Evolutionary conservation across 768 basidiomycete genomes (phyloP).

Genomic region (Kwoniella dejecticola): DNA sequence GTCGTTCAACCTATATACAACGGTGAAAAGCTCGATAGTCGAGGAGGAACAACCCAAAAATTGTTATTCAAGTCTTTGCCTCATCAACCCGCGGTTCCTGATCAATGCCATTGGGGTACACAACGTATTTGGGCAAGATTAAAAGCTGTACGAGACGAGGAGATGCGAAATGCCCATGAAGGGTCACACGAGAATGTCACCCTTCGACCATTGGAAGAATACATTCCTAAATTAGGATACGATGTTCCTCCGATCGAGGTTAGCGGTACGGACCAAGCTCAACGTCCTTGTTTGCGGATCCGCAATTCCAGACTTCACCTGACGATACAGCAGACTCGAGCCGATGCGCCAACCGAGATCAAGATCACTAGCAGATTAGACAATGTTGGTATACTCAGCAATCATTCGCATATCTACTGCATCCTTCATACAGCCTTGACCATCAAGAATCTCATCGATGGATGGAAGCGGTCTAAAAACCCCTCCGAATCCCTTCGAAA

Average conservation of each 20-base stretch:
- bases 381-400: slow-evolving; percentile 42
- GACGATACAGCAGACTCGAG: slow-evolving; percentile 17
- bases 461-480: slow-evolving; percentile 40
- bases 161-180: background rate
- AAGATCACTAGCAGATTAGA: slow-evolving; percentile 22
- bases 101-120: slow-evolving; percentile 40
- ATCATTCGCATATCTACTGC: slow-evolving; percentile 69
- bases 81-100: slow-evolving; percentile 15
- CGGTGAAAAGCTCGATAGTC: slow-evolving; percentile 29
- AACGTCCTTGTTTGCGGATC: slow-evolving; percentile 26
- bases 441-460: slow-evolving; percentile 57
- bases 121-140: slow-evolving; percentile 8
- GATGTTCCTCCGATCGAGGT: slow-evolving; percentile 34
- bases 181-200: slow-evolving; percentile 25
- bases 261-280: slow-evolving; percentile 38
- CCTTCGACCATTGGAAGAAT: background rate
- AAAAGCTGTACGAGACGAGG: background rate
- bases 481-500: slow-evolving; percentile 25
- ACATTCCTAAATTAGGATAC: slow-evolving; percentile 15
- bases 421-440: slow-evolving; percentile 66
- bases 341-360: slow-evolving; percentile 20
- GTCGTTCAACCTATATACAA: slow-evolving; percentile 53
- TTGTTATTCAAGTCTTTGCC: slow-evolving; percentile 8
- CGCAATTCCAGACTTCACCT: slow-evolving; percentile 9
- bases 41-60: slow-evolving; percentile 28